Base-by-base conservation (phyloP, 2,329 filamentous ascomycete genomes). In the Fusarium torreyae region DNA sequence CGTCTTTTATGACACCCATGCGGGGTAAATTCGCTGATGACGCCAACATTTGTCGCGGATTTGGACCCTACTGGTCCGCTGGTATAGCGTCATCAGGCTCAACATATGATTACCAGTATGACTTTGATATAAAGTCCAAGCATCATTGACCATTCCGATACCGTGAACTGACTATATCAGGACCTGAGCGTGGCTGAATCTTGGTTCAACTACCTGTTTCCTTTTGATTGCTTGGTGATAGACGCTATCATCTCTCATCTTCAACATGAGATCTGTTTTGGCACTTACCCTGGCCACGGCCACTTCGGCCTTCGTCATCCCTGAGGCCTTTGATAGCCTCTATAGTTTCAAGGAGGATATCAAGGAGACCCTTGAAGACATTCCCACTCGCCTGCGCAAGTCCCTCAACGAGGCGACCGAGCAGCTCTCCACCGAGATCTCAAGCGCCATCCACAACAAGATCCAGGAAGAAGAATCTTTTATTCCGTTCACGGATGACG, bases 291-390 rank as follows among this genome's bases (percentile, higher is more conserved):
- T 72, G 38, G 66, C 69, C 22, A 57, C 72, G 50, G 70, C 72
- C 50, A 63, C 65, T 2, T 71, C 72, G 26, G 72, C 72, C 3
- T 42, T 74, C 4, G 68, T 70, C 34, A 62, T 74, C 2, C 66
- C 66, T 7, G 64, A 74, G 6, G 51, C 63, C 0, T 33, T 69
- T 2, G 53, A 54, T 2, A 34, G 34, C 3, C 48, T 69, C 26
- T 60, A 50, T 0, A 36, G 36, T 13, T 45, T 71, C 26, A 68
- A 61, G 15, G 58, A 66, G 13, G 57, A 62, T 8, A 10, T 67
- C 10, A 57, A 53, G 13, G 55, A 69, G 1, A 45, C 59, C 4
- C 33, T 71, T 1, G 54, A 63, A 17, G 62, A 68, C 3, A 44
- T 66, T 1, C 60, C 63, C 2, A 52, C 42, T 2, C 62, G 56